Evolutionary conservation across 768 basidiomycete genomes (phyloP).

Genomic region (Crucibulum laeve): DNA sequence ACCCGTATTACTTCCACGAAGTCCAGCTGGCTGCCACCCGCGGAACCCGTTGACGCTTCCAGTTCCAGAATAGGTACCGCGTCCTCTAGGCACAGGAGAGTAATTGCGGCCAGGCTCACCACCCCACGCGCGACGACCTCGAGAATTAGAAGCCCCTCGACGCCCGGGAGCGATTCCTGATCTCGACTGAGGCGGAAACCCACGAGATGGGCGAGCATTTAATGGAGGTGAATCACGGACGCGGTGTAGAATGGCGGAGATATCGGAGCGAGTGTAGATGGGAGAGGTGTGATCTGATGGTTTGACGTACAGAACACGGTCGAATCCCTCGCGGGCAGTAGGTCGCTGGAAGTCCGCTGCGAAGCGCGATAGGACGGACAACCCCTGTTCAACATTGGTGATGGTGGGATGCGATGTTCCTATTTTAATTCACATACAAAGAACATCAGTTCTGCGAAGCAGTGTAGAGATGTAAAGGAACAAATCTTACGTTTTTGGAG

Average conservation of each 20-base stretch:
- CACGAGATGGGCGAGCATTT: neutral
- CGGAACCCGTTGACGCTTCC: constrained; percentile 9
- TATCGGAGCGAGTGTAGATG: constrained; percentile 46
- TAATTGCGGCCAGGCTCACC: constrained; percentile 5
- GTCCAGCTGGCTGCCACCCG: constrained; percentile 10
- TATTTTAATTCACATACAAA: constrained; percentile 22
- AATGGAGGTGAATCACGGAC: constrained; percentile 40
- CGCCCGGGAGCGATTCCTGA: neutral
- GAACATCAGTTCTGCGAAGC: constrained; percentile 4
- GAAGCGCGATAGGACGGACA: constrained; percentile 63
- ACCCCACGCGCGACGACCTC: constrained; percentile 17
- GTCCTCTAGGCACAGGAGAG: constrained; percentile 11
- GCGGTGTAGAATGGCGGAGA: constrained; percentile 47
- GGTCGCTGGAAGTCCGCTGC: constrained; percentile 57
- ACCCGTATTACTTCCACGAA: constrained; percentile 12
- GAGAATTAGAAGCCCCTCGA: constrained; percentile 7
- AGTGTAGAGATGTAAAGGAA: constrained; percentile 2
- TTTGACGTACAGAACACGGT: constrained; percentile 49
- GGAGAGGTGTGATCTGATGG: constrained; percentile 35
- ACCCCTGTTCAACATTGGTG: constrained; percentile 49
- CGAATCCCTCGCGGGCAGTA: constrained; percentile 54
- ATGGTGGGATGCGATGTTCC: constrained; percentile 79
- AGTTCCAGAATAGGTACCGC: constrained; percentile 10
- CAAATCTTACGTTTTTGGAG: constrained; percentile 50
- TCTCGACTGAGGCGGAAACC: neutral